Percentiles rank a stretch among this genome's conserved stretches.
Evolutionary conservation across 1,284 basidiomycete species (phyloP).

Genomic region (Schizophyllum amplum): DNA sequence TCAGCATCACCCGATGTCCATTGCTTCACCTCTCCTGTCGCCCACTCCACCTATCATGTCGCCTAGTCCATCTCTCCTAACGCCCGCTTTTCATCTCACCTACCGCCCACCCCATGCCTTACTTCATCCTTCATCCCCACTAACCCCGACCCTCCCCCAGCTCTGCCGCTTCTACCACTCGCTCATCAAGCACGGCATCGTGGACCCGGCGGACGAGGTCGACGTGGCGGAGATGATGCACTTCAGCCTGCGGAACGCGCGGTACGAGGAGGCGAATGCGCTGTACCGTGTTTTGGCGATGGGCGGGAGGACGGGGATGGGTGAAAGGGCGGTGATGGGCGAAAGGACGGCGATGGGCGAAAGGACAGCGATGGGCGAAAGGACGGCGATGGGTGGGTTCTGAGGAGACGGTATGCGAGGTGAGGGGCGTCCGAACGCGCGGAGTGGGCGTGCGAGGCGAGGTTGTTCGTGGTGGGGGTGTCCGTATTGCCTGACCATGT

Average conservation of each 20-base stretch:
- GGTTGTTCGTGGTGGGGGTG: too few species aligned
- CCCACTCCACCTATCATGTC: too few species aligned
- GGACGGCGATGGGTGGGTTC: too few species aligned
- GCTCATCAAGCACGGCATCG: conserved; percentile 53
- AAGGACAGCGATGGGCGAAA: too few species aligned
- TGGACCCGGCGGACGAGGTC: conserved; percentile 50
- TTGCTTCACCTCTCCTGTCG: too few species aligned
- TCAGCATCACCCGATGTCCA: too few species aligned
- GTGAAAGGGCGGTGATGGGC: too few species aligned
- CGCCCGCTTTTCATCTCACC: not conserved
- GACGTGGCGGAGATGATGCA: conserved; percentile 68
- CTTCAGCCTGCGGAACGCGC: conserved; percentile 60
- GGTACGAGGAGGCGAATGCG: conserved; percentile 65
- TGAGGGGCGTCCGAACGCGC: too few species aligned
- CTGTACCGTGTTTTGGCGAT: conserved; percentile 53
- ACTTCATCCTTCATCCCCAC: conserved; percentile 1
- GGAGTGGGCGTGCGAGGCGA: too few species aligned
- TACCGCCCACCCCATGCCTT: not conserved
- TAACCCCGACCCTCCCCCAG: conserved; percentile 24
- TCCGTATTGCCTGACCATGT: too few species aligned
- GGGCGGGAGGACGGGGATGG: not conserved
- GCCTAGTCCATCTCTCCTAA: not conserved
- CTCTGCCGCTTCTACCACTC: conserved; percentile 71
- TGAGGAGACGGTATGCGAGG: too few species aligned
- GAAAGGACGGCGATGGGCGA: too few species aligned